phyloP scores from a whole-genome alignment of 306 rosid species.

The Begonia masoniana region DNA sequence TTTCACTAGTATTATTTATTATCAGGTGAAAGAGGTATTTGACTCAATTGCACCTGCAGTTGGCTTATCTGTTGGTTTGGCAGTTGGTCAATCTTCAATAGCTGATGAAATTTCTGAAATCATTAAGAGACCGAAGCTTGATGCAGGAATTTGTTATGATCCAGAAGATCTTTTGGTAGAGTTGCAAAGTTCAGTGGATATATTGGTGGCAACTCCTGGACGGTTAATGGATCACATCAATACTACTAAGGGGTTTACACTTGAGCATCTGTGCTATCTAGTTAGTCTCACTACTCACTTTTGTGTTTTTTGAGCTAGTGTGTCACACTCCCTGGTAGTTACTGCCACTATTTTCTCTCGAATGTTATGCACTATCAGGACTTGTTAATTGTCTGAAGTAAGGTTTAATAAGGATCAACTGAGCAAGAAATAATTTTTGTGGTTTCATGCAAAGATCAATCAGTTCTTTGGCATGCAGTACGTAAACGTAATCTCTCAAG shows the following conservation, averaged over 20 bases:
- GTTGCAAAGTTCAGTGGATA: constrained; percentile 56
- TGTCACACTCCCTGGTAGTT: too few relatives aligned
- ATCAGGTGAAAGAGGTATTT: constrained; percentile 58
- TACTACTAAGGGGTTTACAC: constrained; percentile 68
- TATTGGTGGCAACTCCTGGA: constrained; percentile 92
- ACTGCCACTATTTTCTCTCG: too few relatives aligned
- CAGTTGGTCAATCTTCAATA: constrained; percentile 74
- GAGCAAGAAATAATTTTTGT: background rate
- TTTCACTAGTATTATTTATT: background rate
- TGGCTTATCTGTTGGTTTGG: constrained; percentile 76
- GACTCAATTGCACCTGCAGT: constrained; percentile 56
- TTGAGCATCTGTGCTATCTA: constrained; percentile 85
- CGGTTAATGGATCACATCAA: constrained; percentile 81
- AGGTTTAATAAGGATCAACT: too few relatives aligned
- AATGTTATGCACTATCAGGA: too few relatives aligned
- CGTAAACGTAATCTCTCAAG: background rate
- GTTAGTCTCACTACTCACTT: constrained; percentile 25
- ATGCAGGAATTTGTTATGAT: constrained; percentile 45
- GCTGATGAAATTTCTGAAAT: constrained; percentile 61
- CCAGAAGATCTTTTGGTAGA: constrained; percentile 23
- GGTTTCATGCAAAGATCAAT: background rate
- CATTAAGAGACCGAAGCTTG: constrained; percentile 37
- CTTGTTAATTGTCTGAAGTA: too few relatives aligned
- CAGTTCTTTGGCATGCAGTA: background rate
- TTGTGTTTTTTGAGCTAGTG: too few relatives aligned